Evolutionary conservation across 2,329 filamentous ascomycete species (phyloP).

Genomic region (Aschersonia sp.): DNA sequence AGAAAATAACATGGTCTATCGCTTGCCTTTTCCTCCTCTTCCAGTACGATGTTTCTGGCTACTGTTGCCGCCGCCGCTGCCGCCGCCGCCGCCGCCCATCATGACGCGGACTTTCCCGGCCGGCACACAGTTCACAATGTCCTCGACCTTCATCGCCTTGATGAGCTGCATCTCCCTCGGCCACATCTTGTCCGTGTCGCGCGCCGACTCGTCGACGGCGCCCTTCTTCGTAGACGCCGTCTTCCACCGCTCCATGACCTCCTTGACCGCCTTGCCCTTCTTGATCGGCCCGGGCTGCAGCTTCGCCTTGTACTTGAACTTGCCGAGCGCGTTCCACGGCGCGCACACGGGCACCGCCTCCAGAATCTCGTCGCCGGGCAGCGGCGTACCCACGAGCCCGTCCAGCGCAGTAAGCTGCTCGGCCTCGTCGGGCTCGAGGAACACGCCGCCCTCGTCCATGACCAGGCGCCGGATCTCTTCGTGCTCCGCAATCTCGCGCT

Average conservation of each 20-base stretch:
- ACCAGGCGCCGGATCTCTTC: conserved; percentile 52
- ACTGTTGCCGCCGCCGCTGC: conserved; percentile 21
- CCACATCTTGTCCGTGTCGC: conserved; percentile 64
- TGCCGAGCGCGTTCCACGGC: conserved; percentile 46
- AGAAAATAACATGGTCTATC: background rate
- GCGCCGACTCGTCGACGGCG: conserved; percentile 43
- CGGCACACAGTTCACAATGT: conserved; percentile 67
- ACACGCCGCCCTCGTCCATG: conserved; percentile 43
- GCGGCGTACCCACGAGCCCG: conserved; percentile 59
- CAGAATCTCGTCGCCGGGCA: conserved; percentile 70
- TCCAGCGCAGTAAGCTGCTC: conserved; percentile 45
- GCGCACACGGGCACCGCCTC: conserved; percentile 50
- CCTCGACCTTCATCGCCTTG: conserved; percentile 64
- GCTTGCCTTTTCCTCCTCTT: conserved; percentile 14
- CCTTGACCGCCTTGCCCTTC: conserved; percentile 87
- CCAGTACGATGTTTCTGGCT: conserved; percentile 20
- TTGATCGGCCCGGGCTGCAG: conserved; percentile 80
- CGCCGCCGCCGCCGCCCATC: conserved; percentile 40
- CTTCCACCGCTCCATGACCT: conserved; percentile 75
- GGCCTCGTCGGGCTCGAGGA: conserved; percentile 43
- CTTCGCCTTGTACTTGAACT: conserved; percentile 89
- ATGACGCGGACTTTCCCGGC: conserved; percentile 71
- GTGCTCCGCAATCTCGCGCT: conserved; percentile 60
- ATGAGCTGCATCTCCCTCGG: conserved; percentile 76
- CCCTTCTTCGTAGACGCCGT: conserved; percentile 43